Evolutionary conservation across 768 basidiomycete genomes (phyloP).

Genomic region (Leccinum rimulosum): DNA sequence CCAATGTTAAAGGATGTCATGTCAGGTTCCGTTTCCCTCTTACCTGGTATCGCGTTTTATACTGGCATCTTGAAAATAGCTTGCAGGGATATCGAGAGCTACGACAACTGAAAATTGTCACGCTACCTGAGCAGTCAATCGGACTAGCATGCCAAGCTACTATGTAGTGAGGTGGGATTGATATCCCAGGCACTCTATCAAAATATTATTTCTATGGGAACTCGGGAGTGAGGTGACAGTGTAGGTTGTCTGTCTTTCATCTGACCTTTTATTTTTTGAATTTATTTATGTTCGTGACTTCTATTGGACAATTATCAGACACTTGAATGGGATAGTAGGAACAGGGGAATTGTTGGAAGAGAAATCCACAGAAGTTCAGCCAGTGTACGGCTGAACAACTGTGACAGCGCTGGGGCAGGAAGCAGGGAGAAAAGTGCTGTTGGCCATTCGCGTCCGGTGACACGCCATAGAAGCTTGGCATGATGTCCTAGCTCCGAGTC

Average conservation of each 20-base stretch:
- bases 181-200: background rate
- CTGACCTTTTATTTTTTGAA: too few relatives aligned
- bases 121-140: background rate
- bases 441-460: background rate
- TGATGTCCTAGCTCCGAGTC: too few relatives aligned
- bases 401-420: too few relatives aligned
- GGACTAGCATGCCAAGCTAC: too few relatives aligned
- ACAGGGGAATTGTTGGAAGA: background rate
- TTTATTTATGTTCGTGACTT: too few relatives aligned
- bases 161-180: too few relatives aligned
- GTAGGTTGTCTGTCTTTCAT: background rate
- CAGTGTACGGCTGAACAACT: background rate
- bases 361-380: background rate
- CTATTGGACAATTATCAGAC: background rate
- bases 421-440: too few relatives aligned
- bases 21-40: background rate
- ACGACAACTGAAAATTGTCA: background rate
- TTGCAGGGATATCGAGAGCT: too few relatives aligned
- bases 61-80: background rate
- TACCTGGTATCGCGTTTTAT: background rate
- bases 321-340: background rate
- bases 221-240: background rate
- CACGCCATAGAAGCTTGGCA: background rate
- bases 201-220: background rate
- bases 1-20: background rate